Percentiles rank a stretch among this genome's conserved stretches.
These are phyloP conservation scores for Podaxis sp. DNA, from an alignment of 768 basidiomycete species.

Conservation along the genomic window DNA sequence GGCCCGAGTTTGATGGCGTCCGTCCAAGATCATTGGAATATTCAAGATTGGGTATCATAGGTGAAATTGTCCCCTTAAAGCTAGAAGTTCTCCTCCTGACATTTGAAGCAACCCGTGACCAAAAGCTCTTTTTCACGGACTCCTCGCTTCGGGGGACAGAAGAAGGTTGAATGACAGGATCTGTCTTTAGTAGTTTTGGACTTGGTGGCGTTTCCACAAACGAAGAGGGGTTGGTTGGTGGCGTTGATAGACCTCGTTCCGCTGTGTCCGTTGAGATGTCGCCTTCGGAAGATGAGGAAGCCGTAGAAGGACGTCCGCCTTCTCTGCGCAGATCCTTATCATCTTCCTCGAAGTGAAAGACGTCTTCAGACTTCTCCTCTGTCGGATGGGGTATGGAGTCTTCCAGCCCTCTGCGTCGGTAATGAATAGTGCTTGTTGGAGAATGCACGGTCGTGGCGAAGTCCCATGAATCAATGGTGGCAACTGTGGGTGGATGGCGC, in stretches of 20 bases:
- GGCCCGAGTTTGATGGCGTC: not conserved
- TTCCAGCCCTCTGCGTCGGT: slow-evolving; percentile 24
- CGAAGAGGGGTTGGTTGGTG: slow-evolving; percentile 3
- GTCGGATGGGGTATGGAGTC: not conserved
- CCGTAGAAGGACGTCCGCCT: not conserved
- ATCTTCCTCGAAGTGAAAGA: slow-evolving; percentile 1
- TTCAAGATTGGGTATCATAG: not conserved
- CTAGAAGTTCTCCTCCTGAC: not conserved
- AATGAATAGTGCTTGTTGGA: slow-evolving; percentile 29
- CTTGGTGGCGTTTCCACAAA: not conserved
- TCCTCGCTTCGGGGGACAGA: not conserved
- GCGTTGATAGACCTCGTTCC: not conserved
- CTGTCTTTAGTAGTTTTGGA: not conserved
- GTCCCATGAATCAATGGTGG: slow-evolving; percentile 81
- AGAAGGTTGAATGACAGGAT: not conserved
- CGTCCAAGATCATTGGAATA: not conserved
- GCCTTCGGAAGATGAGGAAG: slow-evolving; percentile 8
- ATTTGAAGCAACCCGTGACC: slow-evolving; percentile 8
- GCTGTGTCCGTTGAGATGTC: not conserved
- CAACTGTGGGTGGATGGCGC: slow-evolving; percentile 33
- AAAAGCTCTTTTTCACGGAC: not conserved
- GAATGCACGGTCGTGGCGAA: slow-evolving; percentile 55
- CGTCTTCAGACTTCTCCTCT: not conserved
- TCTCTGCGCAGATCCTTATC: not conserved
- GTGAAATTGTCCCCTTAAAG: not conserved